phyloP scores from a whole-genome alignment of 2,329 filamentous ascomycete species.

The Didymella glomerata region DNA sequence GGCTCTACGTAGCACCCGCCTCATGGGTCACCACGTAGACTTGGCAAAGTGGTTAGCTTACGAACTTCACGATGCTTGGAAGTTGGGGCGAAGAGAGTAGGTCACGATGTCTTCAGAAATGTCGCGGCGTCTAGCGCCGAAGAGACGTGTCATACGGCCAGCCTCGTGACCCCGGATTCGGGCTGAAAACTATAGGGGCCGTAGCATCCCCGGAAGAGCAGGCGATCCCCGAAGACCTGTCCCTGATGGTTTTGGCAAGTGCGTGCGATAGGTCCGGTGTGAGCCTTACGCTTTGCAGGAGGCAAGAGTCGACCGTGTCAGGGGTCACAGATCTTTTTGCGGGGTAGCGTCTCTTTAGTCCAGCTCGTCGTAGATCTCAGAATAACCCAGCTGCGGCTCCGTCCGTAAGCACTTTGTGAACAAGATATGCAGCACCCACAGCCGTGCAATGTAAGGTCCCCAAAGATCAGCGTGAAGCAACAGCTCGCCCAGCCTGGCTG shows the following conservation, averaged over 20 bases:
- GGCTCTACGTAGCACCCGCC: background rate
- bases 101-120: slow-evolving; percentile 46
- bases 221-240: slow-evolving; percentile 25
- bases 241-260: slow-evolving; percentile 28
- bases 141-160: slow-evolving; percentile 34
- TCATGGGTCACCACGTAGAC: slow-evolving; percentile 15
- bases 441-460: background rate
- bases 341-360: slow-evolving; percentile 49
- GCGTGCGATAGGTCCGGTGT: slow-evolving; percentile 21
- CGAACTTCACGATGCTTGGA: slow-evolving; percentile 26
- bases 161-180: slow-evolving; percentile 39
- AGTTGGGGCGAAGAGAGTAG: slow-evolving; percentile 33
- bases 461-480: slow-evolving; percentile 1
- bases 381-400: slow-evolving; percentile 2
- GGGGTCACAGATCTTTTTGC: slow-evolving; percentile 43
- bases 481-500: background rate
- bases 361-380: slow-evolving; percentile 29
- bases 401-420: background rate
- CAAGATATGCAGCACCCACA: background rate
- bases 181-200: slow-evolving; percentile 21
- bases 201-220: slow-evolving; percentile 28
- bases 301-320: slow-evolving; percentile 17
- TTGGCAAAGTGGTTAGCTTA: slow-evolving; percentile 12
- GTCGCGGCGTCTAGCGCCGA: slow-evolving; percentile 39
- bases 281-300: slow-evolving; percentile 25